Conservation (phyloP, 139 green algal species). For the Coccomyxa sp. region DNA sequence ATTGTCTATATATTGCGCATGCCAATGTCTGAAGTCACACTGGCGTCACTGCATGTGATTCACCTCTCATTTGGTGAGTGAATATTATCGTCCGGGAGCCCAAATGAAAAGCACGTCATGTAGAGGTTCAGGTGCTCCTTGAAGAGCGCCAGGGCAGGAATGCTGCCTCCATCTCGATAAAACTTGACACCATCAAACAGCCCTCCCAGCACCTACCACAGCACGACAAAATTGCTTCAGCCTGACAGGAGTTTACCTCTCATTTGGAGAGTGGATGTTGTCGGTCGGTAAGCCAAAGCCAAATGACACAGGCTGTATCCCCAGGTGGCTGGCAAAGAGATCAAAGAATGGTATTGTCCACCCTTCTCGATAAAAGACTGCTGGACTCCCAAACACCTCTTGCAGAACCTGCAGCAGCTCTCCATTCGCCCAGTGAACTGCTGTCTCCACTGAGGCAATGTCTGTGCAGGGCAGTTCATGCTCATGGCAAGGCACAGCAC, state of each 20-base stretch:
- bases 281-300: neutral
- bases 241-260: neutral
- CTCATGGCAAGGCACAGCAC: too few species aligned
- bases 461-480: neutral
- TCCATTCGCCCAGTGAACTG: neutral
- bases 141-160: slow-evolving; percentile 57
- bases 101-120: slow-evolving; percentile 59
- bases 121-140: slow-evolving; percentile 33
- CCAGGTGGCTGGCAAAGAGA: neutral
- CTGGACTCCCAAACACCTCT: neutral
- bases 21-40: too few species aligned
- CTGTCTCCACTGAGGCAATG: neutral
- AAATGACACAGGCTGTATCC: neutral
- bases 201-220: slow-evolving; percentile 17
- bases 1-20: too few species aligned
- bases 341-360: neutral
- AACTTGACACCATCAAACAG: slow-evolving; percentile 13
- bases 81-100: slow-evolving; percentile 46
- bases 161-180: slow-evolving; percentile 41
- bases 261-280: neutral
- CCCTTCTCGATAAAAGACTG: neutral
- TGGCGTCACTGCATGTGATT: neutral
- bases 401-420: slow-evolving; percentile 2
- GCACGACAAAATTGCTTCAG: neutral
- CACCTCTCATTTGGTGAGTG: slow-evolving; percentile 55